Evolutionary conservation across 1,139 yeast species (phyloP), one percentile per base, ranked within the genome.

Genomic region (Yamadazyma conglobata): DNA sequence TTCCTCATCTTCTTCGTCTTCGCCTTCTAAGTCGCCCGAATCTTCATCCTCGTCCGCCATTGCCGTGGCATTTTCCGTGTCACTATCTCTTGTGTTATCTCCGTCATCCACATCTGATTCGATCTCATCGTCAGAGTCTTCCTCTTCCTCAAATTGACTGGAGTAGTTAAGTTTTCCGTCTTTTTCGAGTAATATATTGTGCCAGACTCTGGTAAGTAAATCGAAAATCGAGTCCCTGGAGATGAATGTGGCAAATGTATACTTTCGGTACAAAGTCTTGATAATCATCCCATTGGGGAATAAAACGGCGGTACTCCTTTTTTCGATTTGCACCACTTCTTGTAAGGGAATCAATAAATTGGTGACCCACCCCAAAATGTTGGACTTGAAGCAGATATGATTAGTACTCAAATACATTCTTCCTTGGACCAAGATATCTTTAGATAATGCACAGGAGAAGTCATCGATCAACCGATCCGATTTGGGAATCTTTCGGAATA

Each of bases 201-300:
- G 68, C 91, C 91, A 83, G 2, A 79, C 76, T 34, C 67, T 73
- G 6, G 79, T 69, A 25, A 84, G 71, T 26, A 76, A 51, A 30
- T 72, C 77, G 52, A 78, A 82, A 0, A 84, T 71, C 0, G 77
- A 40, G 50, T 83, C 94, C 50, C 94, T 67, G 6, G 79, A 64
- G 20, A 82, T 60, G 39, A 84, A 78, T 0, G 87, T 77, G 0
- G 91, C 91, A 65, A 84, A 83, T 0, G 75, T 69, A 47, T 78
- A 79, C 44, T 76, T 79, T 30, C 80, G 81, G 46, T 82, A 87
- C 34, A 82, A 59, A 0, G 91, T 82, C 37, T 79, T 70, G 19
- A 84, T 71, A 21, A 78, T 74, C 51, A 84, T 77, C 3, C 87
- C 88, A 50, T 82, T 83, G 9, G 88, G 89, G 39, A 83, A 80